Evolutionary conservation across 306 rosid genomes (phyloP), one percentile per base, ranked within the genome.

Genomic region (Pachyrhizus erosus): DNA sequence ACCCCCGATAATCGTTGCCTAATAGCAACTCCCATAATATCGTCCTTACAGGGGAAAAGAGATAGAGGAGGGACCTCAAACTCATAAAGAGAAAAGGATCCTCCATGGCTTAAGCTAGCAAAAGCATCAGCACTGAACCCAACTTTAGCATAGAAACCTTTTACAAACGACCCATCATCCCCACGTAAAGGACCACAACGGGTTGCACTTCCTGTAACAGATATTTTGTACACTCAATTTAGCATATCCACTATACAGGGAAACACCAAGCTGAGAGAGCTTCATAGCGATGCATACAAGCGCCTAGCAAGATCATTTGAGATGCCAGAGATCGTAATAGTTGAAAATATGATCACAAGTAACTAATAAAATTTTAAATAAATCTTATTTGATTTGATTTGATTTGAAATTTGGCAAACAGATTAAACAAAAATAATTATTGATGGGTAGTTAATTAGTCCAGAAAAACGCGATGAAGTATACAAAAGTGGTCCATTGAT

Each of bases 361-460:
- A 45, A 12, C 1, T 45, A 3, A 49, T 49, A 49, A 51, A 51
- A 5, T 20, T 3, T 27, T 14, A 24, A 45, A 13, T 49, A 3
- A 29, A 73, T 29, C n/a, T 72, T 23, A 13, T 45, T 37, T 40
- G 1, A 48, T 34, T 33, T 13, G 0, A n/a, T 42, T 46, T 49
- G 11, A 67, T 37, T 66, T 78, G 68, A 52, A 21, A 14, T 13
- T 39, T 60, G 29, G 62, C 13, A 21, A 79, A 40, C 1, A 21
- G 42, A 46, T 71, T 27, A 82, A 40, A 58, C 75, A 82, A 49
- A 49, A 58, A 7, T 10, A 45, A 75, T 62, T 23, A 64, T 75
- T 65, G 80, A 55, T 1, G 3, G 58, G 17, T 4, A 27, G 49
- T 15, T 12, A 40, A 2, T 40, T 40, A 43, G 17, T 43, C 49